These are phyloP conservation scores for Curvularia sp. DNA, from an alignment of 2,329 filamentous ascomycete species.

Conservation along the genomic window DNA sequence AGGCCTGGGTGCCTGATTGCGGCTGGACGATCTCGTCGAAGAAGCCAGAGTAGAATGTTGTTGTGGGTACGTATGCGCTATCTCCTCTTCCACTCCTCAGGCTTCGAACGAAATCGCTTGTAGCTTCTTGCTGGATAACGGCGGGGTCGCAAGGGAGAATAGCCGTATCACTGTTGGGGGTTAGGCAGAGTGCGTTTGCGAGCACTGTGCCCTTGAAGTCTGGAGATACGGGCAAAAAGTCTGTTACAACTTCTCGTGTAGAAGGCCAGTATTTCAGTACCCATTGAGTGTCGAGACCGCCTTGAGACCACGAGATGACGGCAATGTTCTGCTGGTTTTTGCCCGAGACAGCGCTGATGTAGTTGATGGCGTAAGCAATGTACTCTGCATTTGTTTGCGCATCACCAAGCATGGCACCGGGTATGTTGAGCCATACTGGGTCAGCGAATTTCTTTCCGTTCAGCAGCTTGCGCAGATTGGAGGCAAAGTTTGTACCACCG, in stretches of 20 bases:
- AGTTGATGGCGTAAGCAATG: constrained; percentile 65
- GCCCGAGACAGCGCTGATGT: constrained; percentile 52
- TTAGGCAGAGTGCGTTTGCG: constrained; percentile 39
- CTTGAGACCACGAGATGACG: constrained; percentile 60
- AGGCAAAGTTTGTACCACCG: constrained; percentile 55
- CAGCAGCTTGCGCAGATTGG: constrained; percentile 60
- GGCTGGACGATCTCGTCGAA: constrained; percentile 62
- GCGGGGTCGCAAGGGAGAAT: constrained; percentile 44
- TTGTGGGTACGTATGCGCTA: constrained; percentile 63
- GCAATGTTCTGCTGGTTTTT: constrained; percentile 14
- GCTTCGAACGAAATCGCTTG: constrained; percentile 53
- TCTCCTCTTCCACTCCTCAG: constrained; percentile 57
- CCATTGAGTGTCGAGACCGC: constrained; percentile 63
- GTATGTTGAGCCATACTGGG: constrained; percentile 64
- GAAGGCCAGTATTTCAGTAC: constrained; percentile 65
- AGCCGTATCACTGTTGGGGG: constrained; percentile 33
- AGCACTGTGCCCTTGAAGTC: constrained; percentile 61
- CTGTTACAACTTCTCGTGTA: constrained; percentile 53
- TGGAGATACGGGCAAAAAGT: constrained; percentile 61
- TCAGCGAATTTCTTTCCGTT: constrained; percentile 33
- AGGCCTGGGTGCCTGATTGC: constrained; percentile 56
- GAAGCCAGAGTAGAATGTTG: constrained; percentile 58
- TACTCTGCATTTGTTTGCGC: constrained; percentile 62
- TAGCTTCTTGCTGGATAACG: constrained; percentile 58
- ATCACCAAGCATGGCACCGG: constrained; percentile 56